Conservation (phyloP, 495 filamentous ascomycete species). For the Hypoxylon lienhwacheense region DNA sequence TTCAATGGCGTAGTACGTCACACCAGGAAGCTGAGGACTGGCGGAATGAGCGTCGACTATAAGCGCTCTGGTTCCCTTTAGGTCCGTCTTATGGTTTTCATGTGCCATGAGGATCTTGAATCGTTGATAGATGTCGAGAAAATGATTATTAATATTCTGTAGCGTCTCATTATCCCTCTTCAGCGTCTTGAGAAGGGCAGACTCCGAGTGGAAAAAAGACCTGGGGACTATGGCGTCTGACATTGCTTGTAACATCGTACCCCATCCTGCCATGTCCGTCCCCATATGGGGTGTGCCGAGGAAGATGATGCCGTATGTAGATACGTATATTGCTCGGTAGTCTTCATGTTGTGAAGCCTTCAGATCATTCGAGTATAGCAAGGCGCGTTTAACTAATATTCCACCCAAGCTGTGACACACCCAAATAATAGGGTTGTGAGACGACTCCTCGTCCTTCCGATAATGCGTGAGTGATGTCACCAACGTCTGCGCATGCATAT, state of each 20-base stretch:
- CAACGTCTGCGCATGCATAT: constrained; percentile 82
- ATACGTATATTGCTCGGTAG: constrained; percentile 76
- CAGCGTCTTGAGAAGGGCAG: constrained; percentile 69
- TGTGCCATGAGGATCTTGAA: constrained; percentile 71
- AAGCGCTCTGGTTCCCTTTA: constrained; percentile 59
- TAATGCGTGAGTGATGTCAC: constrained; percentile 58
- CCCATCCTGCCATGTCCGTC: constrained; percentile 76
- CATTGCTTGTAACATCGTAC: constrained; percentile 71
- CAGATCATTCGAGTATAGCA: constrained; percentile 62
- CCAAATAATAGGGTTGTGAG: constrained; percentile 76
- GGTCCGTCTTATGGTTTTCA: constrained; percentile 67
- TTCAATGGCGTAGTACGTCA: constrained; percentile 76
- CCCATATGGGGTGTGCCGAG: constrained; percentile 87
- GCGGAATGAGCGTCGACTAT: constrained; percentile 79
- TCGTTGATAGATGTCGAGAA: constrained; percentile 69
- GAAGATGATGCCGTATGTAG: constrained; percentile 83
- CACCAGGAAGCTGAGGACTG: constrained; percentile 71
- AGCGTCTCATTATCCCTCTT: constrained; percentile 78
- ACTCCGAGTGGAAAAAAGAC: constrained; percentile 69
- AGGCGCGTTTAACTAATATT: constrained; percentile 71
- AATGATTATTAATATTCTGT: constrained; percentile 77
- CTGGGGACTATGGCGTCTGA: constrained; percentile 69
- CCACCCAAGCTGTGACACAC: constrained; percentile 84
- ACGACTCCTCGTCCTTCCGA: constrained; percentile 58
- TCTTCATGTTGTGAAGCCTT: constrained; percentile 68